Evolutionary conservation across 1,284 basidiomycete genomes (phyloP).

Genomic region (Papiliotrema flavescens): DNA sequence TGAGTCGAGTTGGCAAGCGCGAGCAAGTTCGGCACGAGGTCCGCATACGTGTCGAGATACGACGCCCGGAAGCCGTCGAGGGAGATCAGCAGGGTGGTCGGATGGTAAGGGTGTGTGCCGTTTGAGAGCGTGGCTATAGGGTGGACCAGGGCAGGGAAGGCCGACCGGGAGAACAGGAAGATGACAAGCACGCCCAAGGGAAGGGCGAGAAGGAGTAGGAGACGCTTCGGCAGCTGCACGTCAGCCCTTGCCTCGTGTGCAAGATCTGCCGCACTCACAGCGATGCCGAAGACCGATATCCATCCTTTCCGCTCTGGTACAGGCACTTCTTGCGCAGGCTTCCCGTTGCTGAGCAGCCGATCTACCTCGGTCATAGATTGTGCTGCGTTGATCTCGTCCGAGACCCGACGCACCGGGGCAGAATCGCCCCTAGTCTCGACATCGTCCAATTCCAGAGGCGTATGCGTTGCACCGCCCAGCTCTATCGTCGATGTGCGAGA

Average conservation of each 20-base stretch:
- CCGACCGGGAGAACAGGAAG: constrained; percentile 2
- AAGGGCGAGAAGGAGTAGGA: constrained; percentile 13
- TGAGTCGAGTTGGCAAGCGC: constrained; percentile 39
- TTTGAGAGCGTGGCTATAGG: constrained; percentile 15
- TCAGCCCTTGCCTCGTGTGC: not conserved
- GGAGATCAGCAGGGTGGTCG: constrained; percentile 29
- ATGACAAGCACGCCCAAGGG: constrained; percentile 3
- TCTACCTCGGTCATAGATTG: not conserved
- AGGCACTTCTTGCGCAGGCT: too few species aligned
- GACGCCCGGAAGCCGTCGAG: constrained; percentile 34
- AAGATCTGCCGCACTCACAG: constrained; percentile 3
- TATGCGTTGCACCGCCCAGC: not conserved
- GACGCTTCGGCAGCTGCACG: constrained; percentile 15
- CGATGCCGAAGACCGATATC: constrained; percentile 10
- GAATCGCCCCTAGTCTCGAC: not conserved
- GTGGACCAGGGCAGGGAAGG: not conserved
- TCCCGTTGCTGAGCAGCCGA: too few species aligned
- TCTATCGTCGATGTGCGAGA: not conserved
- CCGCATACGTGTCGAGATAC: constrained; percentile 22
- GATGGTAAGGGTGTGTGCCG: constrained; percentile 27
- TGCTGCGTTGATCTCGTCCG: not conserved
- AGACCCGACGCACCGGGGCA: not conserved
- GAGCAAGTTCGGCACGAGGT: constrained; percentile 21
- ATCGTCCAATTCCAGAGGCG: not conserved
- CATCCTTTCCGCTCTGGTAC: not conserved